Conservation (phyloP, 306 rosid species). For the Canavalia gladiata region DNA sequence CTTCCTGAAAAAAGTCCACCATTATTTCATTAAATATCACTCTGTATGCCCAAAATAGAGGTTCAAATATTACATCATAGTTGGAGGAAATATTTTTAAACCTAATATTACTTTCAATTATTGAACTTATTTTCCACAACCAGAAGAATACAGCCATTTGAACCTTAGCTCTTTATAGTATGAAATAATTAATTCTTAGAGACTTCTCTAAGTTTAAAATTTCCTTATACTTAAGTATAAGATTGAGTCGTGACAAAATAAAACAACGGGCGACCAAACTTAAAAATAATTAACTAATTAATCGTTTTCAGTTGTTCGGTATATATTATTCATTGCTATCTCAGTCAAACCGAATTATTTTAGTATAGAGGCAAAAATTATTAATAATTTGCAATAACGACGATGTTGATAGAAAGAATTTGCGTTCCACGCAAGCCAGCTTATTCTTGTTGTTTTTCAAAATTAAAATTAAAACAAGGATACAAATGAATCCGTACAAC, state of each 20-base stretch:
- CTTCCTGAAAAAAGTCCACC: neutral
- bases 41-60: neutral
- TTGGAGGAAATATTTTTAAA: slow-evolving; percentile 1
- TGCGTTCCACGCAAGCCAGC: slow-evolving; percentile 4
- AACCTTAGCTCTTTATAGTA: neutral
- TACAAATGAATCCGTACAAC: neutral
- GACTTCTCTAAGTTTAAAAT: neutral
- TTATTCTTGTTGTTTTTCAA: neutral
- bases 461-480: neutral
- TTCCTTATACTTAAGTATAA: neutral
- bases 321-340: neutral
- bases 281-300: neutral
- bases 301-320: slow-evolving; percentile 25
- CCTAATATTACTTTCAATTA: slow-evolving; percentile 14
- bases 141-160: neutral
- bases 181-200: neutral
- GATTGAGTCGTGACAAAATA: neutral
- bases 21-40: neutral
- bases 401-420: neutral
- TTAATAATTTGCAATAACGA: neutral
- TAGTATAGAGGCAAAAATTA: neutral
- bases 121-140: neutral
- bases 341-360: slow-evolving; percentile 20
- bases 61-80: slow-evolving; percentile 4
- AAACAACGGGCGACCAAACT: slow-evolving; percentile 18